These are phyloP conservation scores for Cyberlindnera suaveolens DNA, from an alignment of 805 yeast genomes.

Conservation along the genomic window DNA sequence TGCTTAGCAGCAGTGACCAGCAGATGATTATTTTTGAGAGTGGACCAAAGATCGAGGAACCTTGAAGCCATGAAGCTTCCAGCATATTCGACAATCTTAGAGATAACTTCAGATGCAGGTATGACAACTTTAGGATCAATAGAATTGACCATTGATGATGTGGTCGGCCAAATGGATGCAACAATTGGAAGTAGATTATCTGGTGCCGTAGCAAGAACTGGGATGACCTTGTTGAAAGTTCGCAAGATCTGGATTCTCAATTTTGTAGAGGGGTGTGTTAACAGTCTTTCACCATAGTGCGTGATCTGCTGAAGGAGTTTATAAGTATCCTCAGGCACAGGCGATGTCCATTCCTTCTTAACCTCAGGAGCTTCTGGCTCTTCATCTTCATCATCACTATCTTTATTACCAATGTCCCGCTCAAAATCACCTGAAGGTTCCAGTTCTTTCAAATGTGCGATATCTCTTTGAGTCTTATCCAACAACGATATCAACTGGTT, in stretches of 20 bases:
- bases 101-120: constrained; percentile 24
- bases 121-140: constrained; percentile 25
- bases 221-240: constrained; percentile 38
- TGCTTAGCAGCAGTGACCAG: constrained; percentile 10
- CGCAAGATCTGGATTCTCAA: constrained; percentile 52
- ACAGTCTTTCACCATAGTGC: constrained; percentile 60
- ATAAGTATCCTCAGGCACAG: constrained; percentile 58
- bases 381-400: constrained; percentile 26
- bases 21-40: constrained; percentile 9
- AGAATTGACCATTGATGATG: constrained; percentile 18
- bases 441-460: constrained; percentile 23
- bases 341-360: constrained; percentile 53
- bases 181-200: constrained; percentile 41
- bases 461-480: constrained; percentile 28
- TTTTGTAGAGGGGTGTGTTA: constrained; percentile 59
- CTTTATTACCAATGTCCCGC: constrained; percentile 26
- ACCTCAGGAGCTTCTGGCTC: constrained; percentile 24
- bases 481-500: constrained; percentile 40
- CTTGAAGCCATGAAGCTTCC: constrained; percentile 43
- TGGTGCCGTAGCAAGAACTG: constrained; percentile 46
- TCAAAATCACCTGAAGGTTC: constrained; percentile 34
- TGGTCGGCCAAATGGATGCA: constrained; percentile 48
- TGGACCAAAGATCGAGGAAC: constrained; percentile 42
- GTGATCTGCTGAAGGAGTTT: constrained; percentile 52
- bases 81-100: constrained; percentile 27